Conservation (phyloP, 2,329 filamentous ascomycete species). For the Sclerotinia subarctica region DNA sequence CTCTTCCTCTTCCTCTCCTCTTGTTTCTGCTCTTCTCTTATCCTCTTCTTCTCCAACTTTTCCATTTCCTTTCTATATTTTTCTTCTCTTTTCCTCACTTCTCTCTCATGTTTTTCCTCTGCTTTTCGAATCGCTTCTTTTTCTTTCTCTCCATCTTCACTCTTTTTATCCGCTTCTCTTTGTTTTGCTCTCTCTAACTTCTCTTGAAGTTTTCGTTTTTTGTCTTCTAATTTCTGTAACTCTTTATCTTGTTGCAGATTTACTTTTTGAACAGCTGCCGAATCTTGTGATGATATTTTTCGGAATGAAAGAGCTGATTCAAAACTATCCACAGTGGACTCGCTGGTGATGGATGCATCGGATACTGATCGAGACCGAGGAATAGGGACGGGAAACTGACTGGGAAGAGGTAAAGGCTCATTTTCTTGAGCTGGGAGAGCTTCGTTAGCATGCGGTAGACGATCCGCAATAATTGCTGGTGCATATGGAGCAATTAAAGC, state of each 20-base stretch:
- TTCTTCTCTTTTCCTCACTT: slow-evolving; percentile 63
- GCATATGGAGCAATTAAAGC: slow-evolving; percentile 44
- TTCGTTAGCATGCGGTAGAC: slow-evolving; percentile 34
- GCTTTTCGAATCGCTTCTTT: slow-evolving; percentile 53
- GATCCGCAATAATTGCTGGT: slow-evolving; percentile 30
- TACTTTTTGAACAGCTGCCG: slow-evolving; percentile 35
- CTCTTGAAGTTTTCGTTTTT: slow-evolving; percentile 59
- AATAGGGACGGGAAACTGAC: slow-evolving; percentile 30
- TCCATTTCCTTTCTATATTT: slow-evolving; percentile 62
- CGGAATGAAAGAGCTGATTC: slow-evolving; percentile 44
- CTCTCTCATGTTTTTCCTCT: slow-evolving; percentile 60
- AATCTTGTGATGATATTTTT: slow-evolving; percentile 42
- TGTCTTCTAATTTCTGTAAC: slow-evolving; percentile 59
- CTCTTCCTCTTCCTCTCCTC: slow-evolving; percentile 51
- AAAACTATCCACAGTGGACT: slow-evolving; percentile 49
- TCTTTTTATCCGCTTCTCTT: slow-evolving; percentile 45
- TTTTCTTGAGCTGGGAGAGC: slow-evolving; percentile 33
- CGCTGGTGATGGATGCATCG: slow-evolving; percentile 40
- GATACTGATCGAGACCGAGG: slow-evolving; percentile 27
- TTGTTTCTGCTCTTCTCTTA: slow-evolving; percentile 59
- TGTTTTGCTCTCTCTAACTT: slow-evolving; percentile 57
- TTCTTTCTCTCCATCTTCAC: slow-evolving; percentile 50
- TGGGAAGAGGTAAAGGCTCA: slow-evolving; percentile 34
- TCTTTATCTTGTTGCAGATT: slow-evolving; percentile 56
- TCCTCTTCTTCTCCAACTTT: slow-evolving; percentile 62